A percentile compares a stretch with the other conserved stretches of the same genome.
These are phyloP conservation scores for Phytophthora pseudosyringae DNA, from an alignment of 352 stramenopile genomes.

Conservation along the genomic window DNA sequence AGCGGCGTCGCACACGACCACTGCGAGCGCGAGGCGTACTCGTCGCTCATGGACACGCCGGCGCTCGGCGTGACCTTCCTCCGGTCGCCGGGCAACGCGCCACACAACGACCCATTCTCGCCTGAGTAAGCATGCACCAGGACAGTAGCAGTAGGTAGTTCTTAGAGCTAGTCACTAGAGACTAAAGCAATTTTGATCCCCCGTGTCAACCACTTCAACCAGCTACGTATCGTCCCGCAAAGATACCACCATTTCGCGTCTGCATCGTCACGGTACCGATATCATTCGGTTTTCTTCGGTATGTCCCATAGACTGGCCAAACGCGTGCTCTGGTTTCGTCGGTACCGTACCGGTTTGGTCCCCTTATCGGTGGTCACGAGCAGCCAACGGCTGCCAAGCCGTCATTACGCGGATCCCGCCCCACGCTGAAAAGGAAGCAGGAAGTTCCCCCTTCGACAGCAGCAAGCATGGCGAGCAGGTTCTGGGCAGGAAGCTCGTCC, in stretches of 20 bases:
- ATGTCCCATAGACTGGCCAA: background rate
- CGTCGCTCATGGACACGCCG: constrained; percentile 52
- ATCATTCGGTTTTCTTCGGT: background rate
- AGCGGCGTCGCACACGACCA: constrained; percentile 20
- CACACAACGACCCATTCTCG: constrained; percentile 35
- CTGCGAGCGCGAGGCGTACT: constrained; percentile 43
- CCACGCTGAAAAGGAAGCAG: constrained; percentile 11
- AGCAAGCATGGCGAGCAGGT: constrained; percentile 77
- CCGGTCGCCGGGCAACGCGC: constrained; percentile 51
- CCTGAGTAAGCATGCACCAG: constrained; percentile 20
- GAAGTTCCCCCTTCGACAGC: constrained; percentile 14
- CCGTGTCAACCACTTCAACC: constrained; percentile 9
- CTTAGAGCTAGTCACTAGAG: constrained; percentile 16
- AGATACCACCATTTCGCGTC: background rate
- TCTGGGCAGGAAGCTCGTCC: constrained; percentile 84
- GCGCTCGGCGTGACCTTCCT: constrained; percentile 61
- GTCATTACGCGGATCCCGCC: constrained; percentile 35
- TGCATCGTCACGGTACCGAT: background rate
- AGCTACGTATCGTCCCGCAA: background rate
- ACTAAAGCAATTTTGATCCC: background rate
- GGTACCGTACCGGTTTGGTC: constrained; percentile 12
- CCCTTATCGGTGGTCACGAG: constrained; percentile 17
- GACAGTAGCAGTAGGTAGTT: constrained; percentile 10
- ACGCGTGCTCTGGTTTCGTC: background rate
- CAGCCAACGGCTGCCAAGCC: constrained; percentile 10